Evolutionary conservation across 2,329 filamentous ascomycete genomes (phyloP), one percentile per base, ranked within the genome.

Genomic region (Monosporascus ibericus): DNA sequence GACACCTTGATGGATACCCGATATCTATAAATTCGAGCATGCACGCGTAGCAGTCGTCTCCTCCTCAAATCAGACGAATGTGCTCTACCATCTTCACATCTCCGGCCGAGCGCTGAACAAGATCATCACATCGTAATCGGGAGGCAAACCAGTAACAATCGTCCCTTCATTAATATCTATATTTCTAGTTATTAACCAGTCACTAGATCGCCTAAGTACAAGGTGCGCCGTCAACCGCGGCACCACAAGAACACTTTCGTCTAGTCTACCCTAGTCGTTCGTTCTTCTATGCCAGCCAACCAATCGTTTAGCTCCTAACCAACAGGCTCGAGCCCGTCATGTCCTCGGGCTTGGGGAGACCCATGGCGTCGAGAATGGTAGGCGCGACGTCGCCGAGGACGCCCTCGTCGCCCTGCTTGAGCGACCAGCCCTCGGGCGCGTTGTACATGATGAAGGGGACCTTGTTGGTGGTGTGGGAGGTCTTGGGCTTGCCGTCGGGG

Each of bases 381-480:
- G 94, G 94, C 7, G 94, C 94, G 36, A 99, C 94, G 67, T 99
- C 94, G 55, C 94, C 94, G 22, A 99, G 80, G n/a, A 99, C 94
- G 66, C 91, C 92, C 55, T 86, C 85, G 15, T 70, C 67, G 52
- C 83, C 79, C 75, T 91, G 87, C 78, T 90, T 86, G 65, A 99
- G 76, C 64, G 84, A 90, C 86, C 88, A 96, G 62, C 89, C 88
- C 67, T 88, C 81, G 40, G 94, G 94, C 8, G 92, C 92, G 70
- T 97, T 99, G 69, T 92, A 90, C 92, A 99, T 96, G 73, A 97
- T 84, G 69, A 99, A 92, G 9, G 94, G 94, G 50, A 99, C 94
- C 72, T 94, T 94, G 82, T 99, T 99, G 61, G 88, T 92, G 46
- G 94, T 99, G 79, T 99, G 94, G 49, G 89, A 92, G 8, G 94